Evolutionary conservation across 441 rosid genomes (phyloP), one percentile per base, ranked within the genome.

Genomic region (Flueggea neowawraea): DNA sequence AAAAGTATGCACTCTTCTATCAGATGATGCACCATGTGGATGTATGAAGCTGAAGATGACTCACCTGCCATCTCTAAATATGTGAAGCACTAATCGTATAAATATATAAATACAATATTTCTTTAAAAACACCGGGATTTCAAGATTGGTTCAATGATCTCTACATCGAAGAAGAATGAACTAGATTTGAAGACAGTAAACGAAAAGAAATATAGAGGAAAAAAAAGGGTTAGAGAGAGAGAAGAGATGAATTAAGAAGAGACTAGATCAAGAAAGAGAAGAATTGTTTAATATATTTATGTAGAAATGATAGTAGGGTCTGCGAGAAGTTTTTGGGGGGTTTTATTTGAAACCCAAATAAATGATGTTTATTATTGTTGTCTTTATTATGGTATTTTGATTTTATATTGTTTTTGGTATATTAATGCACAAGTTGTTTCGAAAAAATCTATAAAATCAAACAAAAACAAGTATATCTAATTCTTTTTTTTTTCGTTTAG

Each of bases 1-100:
- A 88, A 88, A 12, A 87, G 12, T 12, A 93, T 73, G 58, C 98
- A 93, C 74, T 90, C 90, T 70, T 93, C 98, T 64, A 93, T 93
- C 47, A 93, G 79, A 75, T 73, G 92, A 73, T 93, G 98, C 70
- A 93, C 98, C 97, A 75, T 47, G 63, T 82, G 96, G 62, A 93
- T 87, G 76, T 88, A 93, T 5, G 96, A 82, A 63, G 84, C 87
- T 61, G 92, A 75, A 60, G 95, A 47, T 36, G 41, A 36, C 4
- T 36, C 41, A 14, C 76, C 82, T 61, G 43, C 62, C 50, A 47
- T 36, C 41, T 36, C 9, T 36, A 36, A 8, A 22, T 22, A 22
- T 22, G 28, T 22, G 28, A 22, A 22, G 28, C 28, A 22, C 28
- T 22, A 22, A 22, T 22, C 28, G 28, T 22, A 22, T 22, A 2